These are phyloP conservation scores for Blastobotrys niveus DNA, from an alignment of 1,139 yeast species.

Conservation along the genomic window DNA sequence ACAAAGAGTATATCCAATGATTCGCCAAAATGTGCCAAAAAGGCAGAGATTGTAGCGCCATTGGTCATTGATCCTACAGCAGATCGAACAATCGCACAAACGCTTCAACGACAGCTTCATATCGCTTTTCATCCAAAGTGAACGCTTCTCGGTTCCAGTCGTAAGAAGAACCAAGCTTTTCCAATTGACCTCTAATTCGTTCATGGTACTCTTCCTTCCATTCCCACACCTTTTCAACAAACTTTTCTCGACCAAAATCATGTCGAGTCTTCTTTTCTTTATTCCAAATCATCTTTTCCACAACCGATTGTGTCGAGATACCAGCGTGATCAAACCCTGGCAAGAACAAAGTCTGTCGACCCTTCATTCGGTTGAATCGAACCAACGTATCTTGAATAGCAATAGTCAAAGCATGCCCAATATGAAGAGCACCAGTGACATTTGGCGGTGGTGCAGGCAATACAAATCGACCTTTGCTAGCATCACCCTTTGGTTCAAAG, in stretches of 20 bases:
- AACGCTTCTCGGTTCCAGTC: constrained; percentile 95
- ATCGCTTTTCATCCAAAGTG: constrained; percentile 75
- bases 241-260: constrained; percentile 89
- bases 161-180: constrained; percentile 89
- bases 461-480: constrained; percentile 73
- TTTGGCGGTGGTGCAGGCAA: constrained; percentile 99
- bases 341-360: constrained; percentile 83
- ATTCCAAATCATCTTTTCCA: constrained; percentile 92
- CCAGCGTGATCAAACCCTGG: constrained; percentile 99
- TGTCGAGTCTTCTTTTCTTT: constrained; percentile 86
- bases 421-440: constrained; percentile 97
- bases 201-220: constrained; percentile 95
- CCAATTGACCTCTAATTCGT: constrained; percentile 78
- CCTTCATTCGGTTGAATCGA: constrained; percentile 95
- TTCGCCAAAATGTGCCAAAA: constrained; percentile 27
- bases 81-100: constrained; percentile 45
- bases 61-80: constrained; percentile 50
- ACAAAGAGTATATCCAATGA: constrained; percentile 69
- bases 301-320: constrained; percentile 97
- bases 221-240: constrained; percentile 87
- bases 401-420: constrained; percentile 96
- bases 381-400: constrained; percentile 90
- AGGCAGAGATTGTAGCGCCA: constrained; percentile 21
- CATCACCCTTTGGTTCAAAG: constrained; percentile 81
- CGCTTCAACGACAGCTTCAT: constrained; percentile 82